Evolutionary conservation across 306 rosid species (phyloP).

Genomic region (Trifolium fragiferum): DNA sequence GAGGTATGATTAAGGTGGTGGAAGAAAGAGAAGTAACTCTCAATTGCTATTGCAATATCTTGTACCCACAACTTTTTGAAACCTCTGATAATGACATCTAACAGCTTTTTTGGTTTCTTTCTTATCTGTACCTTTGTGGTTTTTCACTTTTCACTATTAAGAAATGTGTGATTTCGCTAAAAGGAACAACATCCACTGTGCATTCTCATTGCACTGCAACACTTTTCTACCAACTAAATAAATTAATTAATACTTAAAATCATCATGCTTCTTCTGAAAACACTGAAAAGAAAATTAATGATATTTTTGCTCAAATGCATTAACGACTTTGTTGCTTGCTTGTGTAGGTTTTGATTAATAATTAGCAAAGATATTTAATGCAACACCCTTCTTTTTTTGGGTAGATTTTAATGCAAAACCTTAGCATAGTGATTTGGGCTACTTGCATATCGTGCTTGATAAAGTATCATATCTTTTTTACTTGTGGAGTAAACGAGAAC

Average conservation of each 20-base stretch:
- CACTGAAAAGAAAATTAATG: constrained; percentile 13
- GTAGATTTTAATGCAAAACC: constrained; percentile 16
- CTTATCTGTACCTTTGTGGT: constrained; percentile 29
- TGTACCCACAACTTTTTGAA: constrained; percentile 61
- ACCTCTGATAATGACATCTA: constrained; percentile 70
- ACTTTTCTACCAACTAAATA: constrained; percentile 40
- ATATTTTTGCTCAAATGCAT: constrained; percentile 27
- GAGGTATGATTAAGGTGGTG: constrained; percentile 60
- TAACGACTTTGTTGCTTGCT: constrained; percentile 25
- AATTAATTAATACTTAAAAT: background rate
- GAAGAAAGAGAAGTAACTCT: constrained; percentile 51
- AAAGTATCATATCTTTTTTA: background rate
- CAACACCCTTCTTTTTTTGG: background rate
- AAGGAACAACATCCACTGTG: constrained; percentile 41
- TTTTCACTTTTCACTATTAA: constrained; percentile 51
- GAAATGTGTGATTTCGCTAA: constrained; percentile 52
- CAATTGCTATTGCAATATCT: constrained; percentile 52
- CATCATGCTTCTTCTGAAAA: constrained; percentile 27
- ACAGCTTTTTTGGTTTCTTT: constrained; percentile 55
- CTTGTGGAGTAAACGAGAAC: constrained; percentile 38
- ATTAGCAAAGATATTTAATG: background rate
- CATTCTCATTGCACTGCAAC: constrained; percentile 29
- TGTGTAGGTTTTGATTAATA: constrained; percentile 9
- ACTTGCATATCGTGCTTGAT: constrained; percentile 31
- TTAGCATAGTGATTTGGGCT: constrained; percentile 30